Percentiles rank a stretch among this genome's conserved stretches.
Evolutionary conservation across 2,329 filamentous ascomycete genomes (phyloP).

Genomic region (Stagonosporopsis tanaceti): DNA sequence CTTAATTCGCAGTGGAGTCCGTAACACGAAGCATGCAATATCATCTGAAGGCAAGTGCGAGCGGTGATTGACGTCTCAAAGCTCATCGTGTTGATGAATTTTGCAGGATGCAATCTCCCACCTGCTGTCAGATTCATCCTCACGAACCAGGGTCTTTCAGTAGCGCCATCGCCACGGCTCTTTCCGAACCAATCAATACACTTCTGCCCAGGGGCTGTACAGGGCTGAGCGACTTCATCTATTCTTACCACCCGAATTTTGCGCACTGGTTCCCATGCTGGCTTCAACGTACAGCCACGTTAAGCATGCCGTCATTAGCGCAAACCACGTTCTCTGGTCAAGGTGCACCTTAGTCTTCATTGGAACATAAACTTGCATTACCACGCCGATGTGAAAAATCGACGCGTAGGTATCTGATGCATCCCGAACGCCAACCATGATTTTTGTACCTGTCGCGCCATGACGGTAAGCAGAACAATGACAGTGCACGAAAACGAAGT

Average conservation of each 20-base stretch:
- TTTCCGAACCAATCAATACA: constrained; percentile 2
- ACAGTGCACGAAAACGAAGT: constrained; percentile 18
- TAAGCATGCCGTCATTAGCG: neutral
- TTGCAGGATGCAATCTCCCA: constrained; percentile 15
- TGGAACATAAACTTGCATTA: constrained; percentile 31
- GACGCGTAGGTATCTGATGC: constrained; percentile 43
- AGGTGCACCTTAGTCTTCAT: neutral
- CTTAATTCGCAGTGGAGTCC: neutral
- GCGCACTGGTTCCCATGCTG: neutral
- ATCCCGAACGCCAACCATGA: constrained; percentile 42
- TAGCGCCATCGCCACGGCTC: neutral
- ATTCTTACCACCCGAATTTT: constrained; percentile 1
- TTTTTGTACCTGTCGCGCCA: constrained; percentile 30
- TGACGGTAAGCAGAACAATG: constrained; percentile 19
- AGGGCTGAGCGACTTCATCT: constrained; percentile 11
- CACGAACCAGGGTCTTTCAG: neutral
- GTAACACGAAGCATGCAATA: neutral
- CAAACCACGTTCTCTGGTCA: neutral
- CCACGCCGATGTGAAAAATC: constrained; percentile 27
- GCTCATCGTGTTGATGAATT: neutral
- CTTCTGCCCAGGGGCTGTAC: neutral
- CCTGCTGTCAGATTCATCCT: constrained; percentile 10
- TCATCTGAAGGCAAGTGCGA: neutral
- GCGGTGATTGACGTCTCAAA: neutral
- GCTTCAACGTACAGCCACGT: neutral